A percentile compares a stretch with the other conserved stretches of the same genome.
These are phyloP conservation scores for Trichoderma aggressivum DNA, from an alignment of 2,329 filamentous ascomycete genomes.

Conservation along the genomic window DNA sequence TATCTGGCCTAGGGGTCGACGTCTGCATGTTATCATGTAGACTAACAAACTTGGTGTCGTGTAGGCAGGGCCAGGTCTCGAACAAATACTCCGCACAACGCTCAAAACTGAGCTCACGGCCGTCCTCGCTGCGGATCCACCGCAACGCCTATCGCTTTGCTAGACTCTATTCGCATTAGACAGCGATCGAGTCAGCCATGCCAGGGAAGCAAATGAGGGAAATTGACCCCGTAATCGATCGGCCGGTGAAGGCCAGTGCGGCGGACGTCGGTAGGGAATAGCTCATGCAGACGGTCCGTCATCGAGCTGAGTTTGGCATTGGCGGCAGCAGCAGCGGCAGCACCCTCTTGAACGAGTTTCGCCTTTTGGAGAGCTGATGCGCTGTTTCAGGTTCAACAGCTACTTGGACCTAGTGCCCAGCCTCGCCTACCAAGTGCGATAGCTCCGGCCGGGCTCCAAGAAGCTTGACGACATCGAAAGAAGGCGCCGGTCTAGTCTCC, in stretches of 20 bases:
- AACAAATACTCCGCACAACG: constrained; percentile 1
- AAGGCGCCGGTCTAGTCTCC: background rate
- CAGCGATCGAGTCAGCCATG: constrained; percentile 19
- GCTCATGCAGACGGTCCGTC: constrained; percentile 2
- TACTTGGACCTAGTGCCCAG: constrained; percentile 18
- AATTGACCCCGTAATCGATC: constrained; percentile 6
- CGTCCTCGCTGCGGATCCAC: background rate
- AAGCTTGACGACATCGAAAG: background rate
- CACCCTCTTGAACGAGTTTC: constrained; percentile 2
- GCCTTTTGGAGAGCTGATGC: constrained; percentile 6
- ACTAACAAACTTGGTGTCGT: background rate
- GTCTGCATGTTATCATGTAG: constrained; percentile 22
- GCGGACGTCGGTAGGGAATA: background rate
- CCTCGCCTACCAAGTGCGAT: constrained; percentile 17
- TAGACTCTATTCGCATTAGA: constrained; percentile 1
- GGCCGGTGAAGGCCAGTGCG: constrained; percentile 2
- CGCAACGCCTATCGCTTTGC: background rate
- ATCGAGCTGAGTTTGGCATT: background rate
- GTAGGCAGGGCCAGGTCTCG: background rate
- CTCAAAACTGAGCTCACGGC: constrained; percentile 10
- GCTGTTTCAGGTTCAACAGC: constrained; percentile 23
- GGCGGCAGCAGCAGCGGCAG: background rate
- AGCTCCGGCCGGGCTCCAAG: constrained; percentile 3
- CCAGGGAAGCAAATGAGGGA: constrained; percentile 26
- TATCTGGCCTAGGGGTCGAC: background rate